Evolutionary conservation across 495 filamentous ascomycete species (phyloP), one percentile per base, ranked within the genome.

Genomic region (Aspergillus steynii): DNA sequence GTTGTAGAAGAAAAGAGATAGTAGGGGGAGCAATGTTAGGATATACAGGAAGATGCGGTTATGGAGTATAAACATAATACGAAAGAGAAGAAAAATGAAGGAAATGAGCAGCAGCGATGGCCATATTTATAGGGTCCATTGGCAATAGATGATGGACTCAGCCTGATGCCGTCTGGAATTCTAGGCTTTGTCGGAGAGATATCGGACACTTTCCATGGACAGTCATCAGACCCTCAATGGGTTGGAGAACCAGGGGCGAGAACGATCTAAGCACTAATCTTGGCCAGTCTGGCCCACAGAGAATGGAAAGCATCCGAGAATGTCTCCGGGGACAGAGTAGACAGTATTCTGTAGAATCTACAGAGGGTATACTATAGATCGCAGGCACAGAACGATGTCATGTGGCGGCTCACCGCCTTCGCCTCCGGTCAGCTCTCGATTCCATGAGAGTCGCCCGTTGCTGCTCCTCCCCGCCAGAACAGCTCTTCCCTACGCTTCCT

Each of bases 201-300:
- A 61, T 69, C 71, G 68, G 70, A 72, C 57, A 70, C 71, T 68
- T 73, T 60, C 53, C n/a, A n/a, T 28, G 9, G 14, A 28, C 47
- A 50, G 50, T n/a, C 15, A 29, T 29, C 2, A 32, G 27, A 2
- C 37, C 25, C 46, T n/a, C 42, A n/a, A 32, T 5, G 31, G 2
- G 31, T 34, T 34, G 1, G 31, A 34, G 6, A 34, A 9, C 1
- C 5, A 3, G 31, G 31, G 31, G 3, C 31, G 9, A 34, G 37
- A 42, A 42, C 12, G 37, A 3, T 4, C 37, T 14, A 10, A 14
- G 37, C 9, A 8, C 3, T 15, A 1, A 10, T 8, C 4, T 42
- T 15, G 37, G 14, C 9, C 37, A 42, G 1, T 3, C 9, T 4
- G 37, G 14, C 37, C 37, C 37, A 42, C 37, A 10, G 9, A 42